Evolutionary conservation across 2,329 filamentous ascomycete species (phyloP).

Genomic region (Pseudopyrenochaeta lycopersici): DNA sequence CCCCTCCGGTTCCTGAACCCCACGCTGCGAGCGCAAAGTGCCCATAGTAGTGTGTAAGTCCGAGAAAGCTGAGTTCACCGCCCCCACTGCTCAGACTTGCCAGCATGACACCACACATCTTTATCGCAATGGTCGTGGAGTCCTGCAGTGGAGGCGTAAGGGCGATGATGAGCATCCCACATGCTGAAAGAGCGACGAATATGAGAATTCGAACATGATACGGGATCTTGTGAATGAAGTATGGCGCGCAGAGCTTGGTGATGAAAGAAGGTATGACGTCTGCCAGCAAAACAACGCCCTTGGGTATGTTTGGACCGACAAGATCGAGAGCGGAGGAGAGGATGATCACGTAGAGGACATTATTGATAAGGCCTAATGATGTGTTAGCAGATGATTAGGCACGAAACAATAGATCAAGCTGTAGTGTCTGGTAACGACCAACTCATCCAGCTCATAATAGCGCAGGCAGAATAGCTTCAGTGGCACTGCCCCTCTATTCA

Average conservation of each 20-base stretch:
- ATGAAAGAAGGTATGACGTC: slow-evolving; percentile 91
- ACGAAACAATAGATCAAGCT: neutral
- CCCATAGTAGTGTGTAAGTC: slow-evolving; percentile 92
- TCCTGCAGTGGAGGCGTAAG: slow-evolving; percentile 72
- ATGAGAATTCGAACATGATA: slow-evolving; percentile 78
- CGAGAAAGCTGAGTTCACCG: slow-evolving; percentile 90
- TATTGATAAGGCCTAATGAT: slow-evolving; percentile 82
- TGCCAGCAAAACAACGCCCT: slow-evolving; percentile 90
- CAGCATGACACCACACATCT: slow-evolving; percentile 83
- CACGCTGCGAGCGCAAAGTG: slow-evolving; percentile 86
- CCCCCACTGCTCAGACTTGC: slow-evolving; percentile 86
- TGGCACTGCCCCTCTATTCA: neutral
- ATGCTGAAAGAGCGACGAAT: slow-evolving; percentile 78
- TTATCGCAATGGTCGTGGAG: slow-evolving; percentile 71
- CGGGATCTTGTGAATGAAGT: slow-evolving; percentile 89
- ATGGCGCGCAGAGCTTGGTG: slow-evolving; percentile 87
- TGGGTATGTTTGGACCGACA: slow-evolving; percentile 85
- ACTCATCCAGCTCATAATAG: neutral
- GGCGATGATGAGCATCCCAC: slow-evolving; percentile 89
- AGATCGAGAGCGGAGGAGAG: slow-evolving; percentile 95
- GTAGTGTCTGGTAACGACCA: neutral
- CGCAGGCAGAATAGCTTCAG: neutral
- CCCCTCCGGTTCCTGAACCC: slow-evolving; percentile 91
- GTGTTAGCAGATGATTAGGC: slow-evolving; percentile 5
- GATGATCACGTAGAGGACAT: slow-evolving; percentile 97